Evolutionary conservation across 805 yeast genomes (phyloP), one percentile per base, ranked within the genome.

Genomic region (Metschnikowia picachoensis): DNA sequence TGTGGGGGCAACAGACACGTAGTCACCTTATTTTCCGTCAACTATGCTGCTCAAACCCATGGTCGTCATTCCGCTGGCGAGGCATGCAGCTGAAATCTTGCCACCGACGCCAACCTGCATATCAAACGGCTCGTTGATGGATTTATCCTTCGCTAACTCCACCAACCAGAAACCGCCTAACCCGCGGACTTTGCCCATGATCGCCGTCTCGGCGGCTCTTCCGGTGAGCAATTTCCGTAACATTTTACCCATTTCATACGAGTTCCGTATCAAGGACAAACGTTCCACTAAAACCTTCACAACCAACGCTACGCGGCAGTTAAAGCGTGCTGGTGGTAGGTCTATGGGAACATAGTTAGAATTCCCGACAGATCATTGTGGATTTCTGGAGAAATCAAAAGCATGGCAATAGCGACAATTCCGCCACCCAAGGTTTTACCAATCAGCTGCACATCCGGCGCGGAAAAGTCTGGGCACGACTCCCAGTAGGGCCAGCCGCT

Each of bases 111-210:
- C 62, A 35, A 65, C 46, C 14, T 59, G 56, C 35, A 66, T 60
- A 30, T 65, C 70, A 49, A 78, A 77, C 11, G 74, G 66, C 58
- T 76, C 77, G 55, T 78, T 79, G 15, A 83, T 74, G 14, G 56
- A 60, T 51, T 70, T 75, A 57, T 80, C 72, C 56, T 77, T 72
- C 48, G 79, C 84, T 42, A 79, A 67, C 60, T 81, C 86, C 39
- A 81, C 56, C 4, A 80, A 68, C 74, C 82, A 70, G 63, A 81
- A 81, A 34, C 79, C 76, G 50, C 85, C 86, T 47, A 78, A 66
- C 44, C 87, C 87, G 62, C 87, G 73, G 33, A 81, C 74, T 53
- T 81, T 82, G 48, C 84, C 86, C 17, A 72, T 80, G 20, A 58
- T 53, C 30, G 38, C 25, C 11, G 51, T 47, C 11, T 42, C 45